These are phyloP conservation scores for Leccinum variicolor DNA, from an alignment of 768 basidiomycete species.

Conservation along the genomic window DNA sequence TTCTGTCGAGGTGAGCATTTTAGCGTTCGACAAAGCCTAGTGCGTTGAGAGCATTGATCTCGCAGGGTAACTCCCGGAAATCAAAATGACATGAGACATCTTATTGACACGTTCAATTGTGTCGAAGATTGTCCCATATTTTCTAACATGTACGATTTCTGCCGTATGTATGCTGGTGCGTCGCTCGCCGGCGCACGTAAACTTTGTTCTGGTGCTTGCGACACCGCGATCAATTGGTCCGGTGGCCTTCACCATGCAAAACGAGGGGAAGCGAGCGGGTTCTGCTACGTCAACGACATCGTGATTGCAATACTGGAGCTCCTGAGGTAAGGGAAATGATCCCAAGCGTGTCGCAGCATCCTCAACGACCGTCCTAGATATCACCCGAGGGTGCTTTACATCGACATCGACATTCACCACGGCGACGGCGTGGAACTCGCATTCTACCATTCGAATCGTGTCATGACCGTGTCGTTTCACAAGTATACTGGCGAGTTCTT, in stretches of 20 bases:
- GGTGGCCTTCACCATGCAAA: conserved; percentile 98
- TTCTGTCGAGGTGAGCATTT: conserved; percentile 72
- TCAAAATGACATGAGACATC: conserved; percentile 62
- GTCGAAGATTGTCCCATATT: conserved; percentile 98
- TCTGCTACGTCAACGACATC: conserved; percentile 98
- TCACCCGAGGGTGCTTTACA: conserved; percentile 92
- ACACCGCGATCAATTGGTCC: conserved; percentile 99
- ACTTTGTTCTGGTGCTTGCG: conserved; percentile 77
- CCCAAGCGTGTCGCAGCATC: background rate
- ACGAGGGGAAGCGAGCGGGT: conserved; percentile 95
- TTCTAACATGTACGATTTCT: conserved; percentile 91
- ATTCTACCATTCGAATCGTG: conserved; percentile 97
- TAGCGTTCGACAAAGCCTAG: background rate
- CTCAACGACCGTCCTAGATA: conserved; percentile 49
- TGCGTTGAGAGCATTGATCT: background rate
- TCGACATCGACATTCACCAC: conserved; percentile 99
- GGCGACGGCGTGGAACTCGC: conserved; percentile 98
- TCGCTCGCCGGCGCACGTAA: conserved; percentile 90
- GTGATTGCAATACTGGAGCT: conserved; percentile 93
- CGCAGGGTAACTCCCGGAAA: conserved; percentile 80
- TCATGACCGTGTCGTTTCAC: conserved; percentile 98
- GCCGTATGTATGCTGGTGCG: conserved; percentile 89
- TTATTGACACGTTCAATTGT: conserved; percentile 88
- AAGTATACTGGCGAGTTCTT: conserved; percentile 99
- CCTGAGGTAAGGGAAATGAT: conserved; percentile 52